phyloP scores from a whole-genome alignment of 306 rosid genomes.

The Dalbergia cultrata region DNA sequence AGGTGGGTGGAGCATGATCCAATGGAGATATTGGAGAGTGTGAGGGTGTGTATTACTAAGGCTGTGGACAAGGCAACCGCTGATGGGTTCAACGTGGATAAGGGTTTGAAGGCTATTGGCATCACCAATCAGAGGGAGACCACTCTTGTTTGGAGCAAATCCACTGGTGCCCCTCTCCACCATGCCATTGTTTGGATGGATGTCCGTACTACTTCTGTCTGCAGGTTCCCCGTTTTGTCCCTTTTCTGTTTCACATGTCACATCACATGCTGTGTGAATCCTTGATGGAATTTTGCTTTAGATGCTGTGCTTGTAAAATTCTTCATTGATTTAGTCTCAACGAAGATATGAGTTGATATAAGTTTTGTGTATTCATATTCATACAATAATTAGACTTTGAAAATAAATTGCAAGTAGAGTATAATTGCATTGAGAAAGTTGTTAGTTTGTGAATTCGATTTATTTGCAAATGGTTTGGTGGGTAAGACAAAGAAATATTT shows the following conservation, averaged over 20 bases:
- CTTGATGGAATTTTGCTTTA: background rate
- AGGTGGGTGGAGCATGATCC: conserved; percentile 99
- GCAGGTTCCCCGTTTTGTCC: conserved; percentile 63
- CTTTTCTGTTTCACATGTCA: no score
- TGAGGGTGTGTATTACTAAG: conserved; percentile 71
- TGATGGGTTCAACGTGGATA: conserved; percentile 76
- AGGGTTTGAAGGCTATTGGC: conserved; percentile 83
- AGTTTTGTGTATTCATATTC: background rate
- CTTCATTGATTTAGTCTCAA: background rate
- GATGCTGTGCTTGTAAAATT: background rate
- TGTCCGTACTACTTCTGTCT: conserved; percentile 78
- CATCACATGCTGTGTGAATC: no score
- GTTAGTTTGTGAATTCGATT: background rate
- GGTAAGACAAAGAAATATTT: background rate
- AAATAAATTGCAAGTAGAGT: background rate
- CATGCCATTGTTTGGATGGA: conserved; percentile 99
- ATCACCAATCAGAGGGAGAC: conserved; percentile 97
- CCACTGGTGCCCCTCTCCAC: conserved; percentile 84
- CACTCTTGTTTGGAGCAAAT: conserved; percentile 91
- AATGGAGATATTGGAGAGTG: conserved; percentile 85
- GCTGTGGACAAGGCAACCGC: conserved; percentile 88
- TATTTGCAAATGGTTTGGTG: background rate
- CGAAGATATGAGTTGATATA: background rate
- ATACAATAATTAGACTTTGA: background rate
- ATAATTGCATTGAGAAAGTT: background rate